Evolutionary conservation across 2,329 filamentous ascomycete species (phyloP).

Genomic region (Aspergillus brasiliensis): DNA sequence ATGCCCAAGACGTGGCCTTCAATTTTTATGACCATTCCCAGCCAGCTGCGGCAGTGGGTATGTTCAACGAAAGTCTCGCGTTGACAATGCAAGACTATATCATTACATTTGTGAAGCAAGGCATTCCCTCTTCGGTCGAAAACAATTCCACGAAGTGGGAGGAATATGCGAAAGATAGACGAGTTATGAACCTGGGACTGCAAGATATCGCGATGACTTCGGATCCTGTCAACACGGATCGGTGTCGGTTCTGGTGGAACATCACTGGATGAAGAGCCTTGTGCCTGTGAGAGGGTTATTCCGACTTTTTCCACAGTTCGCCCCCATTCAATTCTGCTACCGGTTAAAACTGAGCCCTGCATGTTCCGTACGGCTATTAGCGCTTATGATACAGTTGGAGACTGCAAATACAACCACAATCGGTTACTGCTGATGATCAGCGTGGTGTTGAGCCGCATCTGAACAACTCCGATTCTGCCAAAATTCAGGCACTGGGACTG

Average conservation of each 20-base stretch:
- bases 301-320: background rate
- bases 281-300: background rate
- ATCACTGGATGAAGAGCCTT: background rate
- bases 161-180: background rate
- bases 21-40: constrained; percentile 49
- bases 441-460: background rate
- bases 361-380: background rate
- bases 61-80: background rate
- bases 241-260: constrained; percentile 5
- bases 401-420: background rate
- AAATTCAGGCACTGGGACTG: background rate
- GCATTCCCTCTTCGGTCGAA: background rate
- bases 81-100: constrained; percentile 4
- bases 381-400: too few species aligned
- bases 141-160: background rate
- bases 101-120: background rate
- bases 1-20: constrained; percentile 55
- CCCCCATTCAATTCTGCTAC: background rate
- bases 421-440: background rate
- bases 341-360: background rate
- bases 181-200: background rate
- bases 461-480: background rate
- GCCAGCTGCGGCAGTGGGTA: background rate
- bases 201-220: background rate
- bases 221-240: background rate